Evolutionary conservation across 2,329 filamentous ascomycete genomes (phyloP), one percentile per base, ranked within the genome.

Genomic region (Exophiala aquamarina): DNA sequence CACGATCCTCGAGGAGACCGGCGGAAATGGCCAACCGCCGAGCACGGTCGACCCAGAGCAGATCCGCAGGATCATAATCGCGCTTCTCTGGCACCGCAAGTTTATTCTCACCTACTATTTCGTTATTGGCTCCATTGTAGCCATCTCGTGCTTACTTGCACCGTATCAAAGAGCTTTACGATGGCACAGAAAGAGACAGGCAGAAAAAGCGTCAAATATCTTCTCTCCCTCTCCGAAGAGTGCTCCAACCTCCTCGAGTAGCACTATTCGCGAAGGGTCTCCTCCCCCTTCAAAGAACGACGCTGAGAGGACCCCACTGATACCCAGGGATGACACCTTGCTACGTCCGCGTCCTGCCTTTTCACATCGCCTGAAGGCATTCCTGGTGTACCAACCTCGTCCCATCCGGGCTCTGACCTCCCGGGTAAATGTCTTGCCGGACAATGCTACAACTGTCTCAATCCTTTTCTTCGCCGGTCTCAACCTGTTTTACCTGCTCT

Each of bases 401-500:
- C 74, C 75, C 0, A 67, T 84, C 10, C 79, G 78, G 0, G n/a
- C 82, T 18, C 50, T 84, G 58, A 75, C 81, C 61, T 42, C 53
- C 10, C 45, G 48, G n/a, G 34, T 42, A 10, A 79, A 78, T 44
- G 64, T 66, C 1, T 67, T 83, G 2, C 81, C 82, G 0, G 72
- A 77, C 5, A 84, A 84, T 55, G 72, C 70, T 4, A 76, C 75
- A 0, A 76, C 77, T 0, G 52, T 84, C 4, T 64, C 77, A 39
- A 67, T 84, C 28, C 49, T 76, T 3, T 58, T 66, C 7, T 79
- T 81, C 62, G 36, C 82, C 4, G 69, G 60, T 6, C 61, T 84
- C 8, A 84, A 82, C 52, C 31, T 78, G 20, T 83, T 83, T 61
- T 82, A 79, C 61, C 72, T 77, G 23, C 60, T 83, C 49, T 83